Evolutionary conservation across 257 asterid species (phyloP).

Genomic region (Verbena officinalis): DNA sequence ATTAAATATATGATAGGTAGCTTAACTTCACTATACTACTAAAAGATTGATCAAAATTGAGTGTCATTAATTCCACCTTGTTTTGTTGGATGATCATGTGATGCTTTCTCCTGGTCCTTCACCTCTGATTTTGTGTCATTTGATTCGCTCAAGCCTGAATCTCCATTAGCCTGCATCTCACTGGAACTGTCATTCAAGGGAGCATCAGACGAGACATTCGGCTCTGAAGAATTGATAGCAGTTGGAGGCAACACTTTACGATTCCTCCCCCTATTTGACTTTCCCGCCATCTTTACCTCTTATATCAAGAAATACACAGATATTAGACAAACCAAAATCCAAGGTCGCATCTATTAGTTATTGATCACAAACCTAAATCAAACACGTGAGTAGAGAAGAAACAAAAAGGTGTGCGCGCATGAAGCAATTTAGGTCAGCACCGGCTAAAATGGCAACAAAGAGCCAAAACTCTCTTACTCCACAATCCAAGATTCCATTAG

Average conservation of each 20-base stretch:
- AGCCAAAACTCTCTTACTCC: neutral
- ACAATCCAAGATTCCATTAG: neutral
- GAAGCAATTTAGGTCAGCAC: neutral
- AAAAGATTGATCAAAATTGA: slow-evolving; percentile 1
- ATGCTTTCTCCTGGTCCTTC: slow-evolving; percentile 43
- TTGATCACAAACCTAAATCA: neutral
- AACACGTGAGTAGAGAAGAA: neutral
- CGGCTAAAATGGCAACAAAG: neutral
- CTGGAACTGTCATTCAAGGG: slow-evolving; percentile 41
- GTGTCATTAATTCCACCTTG: slow-evolving; percentile 47
- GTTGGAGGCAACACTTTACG: slow-evolving; percentile 59
- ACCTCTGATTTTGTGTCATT: slow-evolving; percentile 40
- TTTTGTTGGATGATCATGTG: slow-evolving; percentile 44
- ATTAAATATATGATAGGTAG: neutral
- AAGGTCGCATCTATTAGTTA: neutral
- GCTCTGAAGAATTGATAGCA: slow-evolving; percentile 40
- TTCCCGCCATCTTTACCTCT: slow-evolving; percentile 79
- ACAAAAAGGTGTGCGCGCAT: neutral
- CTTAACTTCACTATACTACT: slow-evolving; percentile 2
- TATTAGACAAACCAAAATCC: slow-evolving; percentile 11
- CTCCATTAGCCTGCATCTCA: slow-evolving; percentile 55
- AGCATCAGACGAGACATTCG: slow-evolving; percentile 45
- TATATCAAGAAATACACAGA: slow-evolving; percentile 26
- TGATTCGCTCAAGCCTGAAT: slow-evolving; percentile 36
- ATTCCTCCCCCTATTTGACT: slow-evolving; percentile 76